phyloP scores from a whole-genome alignment of 179 eudicot species.

The Vitellaria paradoxa region DNA sequence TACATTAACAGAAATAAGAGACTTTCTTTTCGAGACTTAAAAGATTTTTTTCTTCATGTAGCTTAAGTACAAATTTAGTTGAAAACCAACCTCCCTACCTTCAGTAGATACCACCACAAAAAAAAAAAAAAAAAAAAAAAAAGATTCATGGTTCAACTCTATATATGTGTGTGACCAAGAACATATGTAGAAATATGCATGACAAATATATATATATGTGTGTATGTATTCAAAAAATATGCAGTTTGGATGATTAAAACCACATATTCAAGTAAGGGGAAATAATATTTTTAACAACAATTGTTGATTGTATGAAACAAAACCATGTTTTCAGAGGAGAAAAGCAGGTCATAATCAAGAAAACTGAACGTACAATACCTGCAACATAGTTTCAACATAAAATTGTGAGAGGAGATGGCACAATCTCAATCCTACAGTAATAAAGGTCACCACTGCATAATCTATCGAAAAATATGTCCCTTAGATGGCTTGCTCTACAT shows the following conservation, averaged over 20 bases:
- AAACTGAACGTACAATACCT: not conserved
- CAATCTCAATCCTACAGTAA: not conserved
- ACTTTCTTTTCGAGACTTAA: not conserved
- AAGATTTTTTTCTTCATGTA: no score
- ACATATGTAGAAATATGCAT: no score
- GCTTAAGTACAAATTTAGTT: not conserved
- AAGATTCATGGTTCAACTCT: not conserved
- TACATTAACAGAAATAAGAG: not conserved
- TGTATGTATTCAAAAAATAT: not conserved
- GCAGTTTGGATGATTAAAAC: conserved; percentile 4
- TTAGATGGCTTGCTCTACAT: not conserved
- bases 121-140: not conserved
- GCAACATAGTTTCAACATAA: not conserved
- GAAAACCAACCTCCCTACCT: not conserved
- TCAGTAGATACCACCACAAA: not conserved
- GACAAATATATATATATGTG: no score
- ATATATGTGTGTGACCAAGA: no score
- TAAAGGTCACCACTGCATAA: not conserved
- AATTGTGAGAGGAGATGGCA: not conserved
- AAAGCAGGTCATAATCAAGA: not conserved
- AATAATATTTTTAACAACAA: not conserved
- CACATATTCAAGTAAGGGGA: not conserved
- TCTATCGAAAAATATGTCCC: not conserved
- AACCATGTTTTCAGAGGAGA: not conserved
- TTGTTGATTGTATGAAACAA: not conserved